Percentiles rank a stretch among this genome's conserved stretches.
Conservation (phyloP, 148 eudicot species). For the Vaccinium macrocarpon region DNA sequence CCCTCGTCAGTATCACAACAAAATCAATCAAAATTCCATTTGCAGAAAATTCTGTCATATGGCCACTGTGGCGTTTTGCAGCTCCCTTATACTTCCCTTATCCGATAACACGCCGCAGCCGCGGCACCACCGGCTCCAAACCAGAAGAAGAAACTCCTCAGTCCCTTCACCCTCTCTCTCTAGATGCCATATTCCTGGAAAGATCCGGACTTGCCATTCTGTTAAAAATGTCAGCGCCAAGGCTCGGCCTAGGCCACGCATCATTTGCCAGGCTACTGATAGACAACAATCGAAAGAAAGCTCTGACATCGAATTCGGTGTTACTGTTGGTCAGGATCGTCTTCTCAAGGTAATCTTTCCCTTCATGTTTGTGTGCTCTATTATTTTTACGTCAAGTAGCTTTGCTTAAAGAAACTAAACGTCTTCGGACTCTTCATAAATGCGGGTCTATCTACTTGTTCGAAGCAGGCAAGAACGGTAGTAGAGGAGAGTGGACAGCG, state of each 20-base stretch:
- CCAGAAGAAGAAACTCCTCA: constrained; percentile 7
- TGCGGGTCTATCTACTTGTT: neutral
- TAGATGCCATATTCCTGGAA: neutral
- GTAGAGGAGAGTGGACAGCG: neutral
- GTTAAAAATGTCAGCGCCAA: neutral
- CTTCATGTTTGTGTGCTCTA: neutral
- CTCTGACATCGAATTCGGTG: constrained; percentile 28
- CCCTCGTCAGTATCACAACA: too few relatives aligned
- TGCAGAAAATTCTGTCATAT: neutral
- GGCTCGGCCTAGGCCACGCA: constrained; percentile 18
- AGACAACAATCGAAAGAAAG: constrained; percentile 30
- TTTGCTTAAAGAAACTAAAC: neutral
- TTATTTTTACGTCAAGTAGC: neutral
- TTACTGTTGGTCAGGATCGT: constrained; percentile 61
- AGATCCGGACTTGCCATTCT: neutral
- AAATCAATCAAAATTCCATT: too few relatives aligned
- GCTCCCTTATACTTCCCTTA: constrained; percentile 21
- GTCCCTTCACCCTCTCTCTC: constrained; percentile 8
- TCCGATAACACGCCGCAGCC: constrained; percentile 13
- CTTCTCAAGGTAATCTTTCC: constrained; percentile 46
- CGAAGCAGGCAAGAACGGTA: neutral
- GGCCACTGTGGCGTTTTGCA: constrained; percentile 11
- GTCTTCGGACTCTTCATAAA: neutral
- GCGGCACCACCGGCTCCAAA: constrained; percentile 3
- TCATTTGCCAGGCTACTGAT: constrained; percentile 39